These are phyloP conservation scores for Crithidia sp. DNA, from an alignment of 208 protist genomes.

Conservation along the genomic window DNA sequence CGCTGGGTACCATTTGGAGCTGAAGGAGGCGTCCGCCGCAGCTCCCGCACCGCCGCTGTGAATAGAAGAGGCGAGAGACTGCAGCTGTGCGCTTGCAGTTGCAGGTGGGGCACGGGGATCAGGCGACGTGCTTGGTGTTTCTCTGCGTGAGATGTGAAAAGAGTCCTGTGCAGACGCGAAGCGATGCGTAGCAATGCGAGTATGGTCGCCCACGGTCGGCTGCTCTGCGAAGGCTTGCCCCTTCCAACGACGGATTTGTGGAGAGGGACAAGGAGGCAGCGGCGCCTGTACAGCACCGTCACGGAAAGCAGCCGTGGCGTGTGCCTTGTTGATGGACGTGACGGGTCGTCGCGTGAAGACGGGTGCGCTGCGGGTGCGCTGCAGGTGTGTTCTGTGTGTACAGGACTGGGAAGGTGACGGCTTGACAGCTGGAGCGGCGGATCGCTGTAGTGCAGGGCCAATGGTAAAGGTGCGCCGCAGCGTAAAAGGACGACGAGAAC, in stretches of 20 bases:
- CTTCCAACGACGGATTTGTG: too few relatives aligned
- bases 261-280: too few relatives aligned
- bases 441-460: background rate
- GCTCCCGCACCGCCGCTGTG: conserved; percentile 3
- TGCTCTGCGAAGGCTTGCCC: too few relatives aligned
- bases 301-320: background rate
- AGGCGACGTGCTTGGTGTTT: background rate
- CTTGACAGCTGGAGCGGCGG: background rate
- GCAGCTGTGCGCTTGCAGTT: background rate
- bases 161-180: too few relatives aligned
- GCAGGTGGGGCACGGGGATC: background rate
- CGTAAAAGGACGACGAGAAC: background rate
- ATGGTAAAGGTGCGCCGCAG: conserved; percentile 11
- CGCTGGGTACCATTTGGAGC: background rate
- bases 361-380: conserved; percentile 14
- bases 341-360: conserved; percentile 11
- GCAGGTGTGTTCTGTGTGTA: background rate
- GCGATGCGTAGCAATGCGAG: too few relatives aligned
- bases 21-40: background rate
- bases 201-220: too few relatives aligned
- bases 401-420: too few relatives aligned
- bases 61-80: conserved; percentile 13
- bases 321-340: background rate
- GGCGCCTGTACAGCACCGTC: too few relatives aligned
- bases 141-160: too few relatives aligned